These are phyloP conservation scores for Eucalyptus pauciflora DNA, from an alignment of 345 rosid species.

Conservation along the genomic window DNA sequence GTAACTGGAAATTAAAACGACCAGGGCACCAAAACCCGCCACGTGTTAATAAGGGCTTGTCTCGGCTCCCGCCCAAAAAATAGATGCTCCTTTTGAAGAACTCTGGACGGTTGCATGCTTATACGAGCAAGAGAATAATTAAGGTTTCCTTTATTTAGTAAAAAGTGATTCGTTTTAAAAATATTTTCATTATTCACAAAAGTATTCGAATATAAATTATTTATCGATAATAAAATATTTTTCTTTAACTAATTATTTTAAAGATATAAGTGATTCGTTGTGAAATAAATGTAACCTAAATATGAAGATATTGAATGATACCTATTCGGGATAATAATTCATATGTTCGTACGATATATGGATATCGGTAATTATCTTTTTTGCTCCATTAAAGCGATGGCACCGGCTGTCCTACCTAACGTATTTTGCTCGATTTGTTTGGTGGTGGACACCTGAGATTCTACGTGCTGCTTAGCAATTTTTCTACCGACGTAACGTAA, in stretches of 20 bases:
- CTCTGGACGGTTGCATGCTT: background rate
- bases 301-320: accelerated
- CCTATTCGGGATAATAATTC: accelerated
- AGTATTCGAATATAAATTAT: background rate
- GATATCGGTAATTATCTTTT: background rate
- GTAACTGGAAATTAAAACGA: background rate
- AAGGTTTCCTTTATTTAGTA: background rate
- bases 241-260: background rate
- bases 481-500: background rate
- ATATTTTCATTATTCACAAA: background rate
- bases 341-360: background rate
- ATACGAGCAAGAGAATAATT: background rate
- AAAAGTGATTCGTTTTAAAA: background rate
- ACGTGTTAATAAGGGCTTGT: background rate
- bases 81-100: background rate
- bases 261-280: accelerated
- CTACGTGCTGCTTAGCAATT: background rate
- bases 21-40: background rate
- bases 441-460: background rate
- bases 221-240: background rate
- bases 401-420: background rate
- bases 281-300: accelerated
- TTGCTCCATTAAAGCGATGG: background rate
- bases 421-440: background rate
- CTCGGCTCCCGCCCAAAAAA: background rate